These are phyloP conservation scores for Alternaria rosae DNA, from an alignment of 2,329 filamentous ascomycete genomes.

Conservation along the genomic window DNA sequence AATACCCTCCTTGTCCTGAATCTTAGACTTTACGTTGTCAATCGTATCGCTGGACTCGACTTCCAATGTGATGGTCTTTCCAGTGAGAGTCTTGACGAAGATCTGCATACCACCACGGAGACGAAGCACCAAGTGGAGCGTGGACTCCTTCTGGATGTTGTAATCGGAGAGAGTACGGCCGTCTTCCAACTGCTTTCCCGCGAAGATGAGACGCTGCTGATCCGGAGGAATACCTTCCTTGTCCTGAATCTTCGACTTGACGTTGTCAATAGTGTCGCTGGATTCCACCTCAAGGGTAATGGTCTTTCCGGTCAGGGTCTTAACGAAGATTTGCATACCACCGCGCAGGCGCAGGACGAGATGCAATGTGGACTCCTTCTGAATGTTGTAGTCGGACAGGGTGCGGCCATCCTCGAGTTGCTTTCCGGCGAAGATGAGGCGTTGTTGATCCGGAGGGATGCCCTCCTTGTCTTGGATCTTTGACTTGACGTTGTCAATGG, in stretches of 20 bases:
- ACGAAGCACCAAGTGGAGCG: conserved; percentile 84
- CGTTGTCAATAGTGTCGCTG: conserved; percentile 92
- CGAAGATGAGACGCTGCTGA: conserved; percentile 95
- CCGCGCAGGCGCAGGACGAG: conserved; percentile 76
- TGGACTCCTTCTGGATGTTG: conserved; percentile 95
- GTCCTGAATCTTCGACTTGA: conserved; percentile 96
- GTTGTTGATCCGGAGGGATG: conserved; percentile 66
- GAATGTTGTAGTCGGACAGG: conserved; percentile 64
- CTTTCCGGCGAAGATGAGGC: conserved; percentile 66
- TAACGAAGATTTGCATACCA: conserved; percentile 70
- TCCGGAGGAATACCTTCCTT: conserved; percentile 97
- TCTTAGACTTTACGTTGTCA: conserved; percentile 94
- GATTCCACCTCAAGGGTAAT: conserved; percentile 72
- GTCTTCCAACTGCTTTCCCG: conserved; percentile 95
- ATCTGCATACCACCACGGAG: conserved; percentile 80
- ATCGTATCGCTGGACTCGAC: conserved; percentile 91
- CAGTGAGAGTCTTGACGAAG: conserved; percentile 67
- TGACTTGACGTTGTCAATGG: conserved; percentile 52
- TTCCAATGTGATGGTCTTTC: conserved; percentile 93
- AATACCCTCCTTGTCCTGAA: conserved; percentile 79
- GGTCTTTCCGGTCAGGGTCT: conserved; percentile 68
- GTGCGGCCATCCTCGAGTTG: conserved; percentile 66
- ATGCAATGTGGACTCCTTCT: conserved; percentile 73
- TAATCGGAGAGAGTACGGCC: conserved; percentile 90
- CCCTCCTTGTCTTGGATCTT: conserved; percentile 67